phyloP scores from a whole-genome alignment of 139 green algal species.

The Medakamo hakoo region DNA sequence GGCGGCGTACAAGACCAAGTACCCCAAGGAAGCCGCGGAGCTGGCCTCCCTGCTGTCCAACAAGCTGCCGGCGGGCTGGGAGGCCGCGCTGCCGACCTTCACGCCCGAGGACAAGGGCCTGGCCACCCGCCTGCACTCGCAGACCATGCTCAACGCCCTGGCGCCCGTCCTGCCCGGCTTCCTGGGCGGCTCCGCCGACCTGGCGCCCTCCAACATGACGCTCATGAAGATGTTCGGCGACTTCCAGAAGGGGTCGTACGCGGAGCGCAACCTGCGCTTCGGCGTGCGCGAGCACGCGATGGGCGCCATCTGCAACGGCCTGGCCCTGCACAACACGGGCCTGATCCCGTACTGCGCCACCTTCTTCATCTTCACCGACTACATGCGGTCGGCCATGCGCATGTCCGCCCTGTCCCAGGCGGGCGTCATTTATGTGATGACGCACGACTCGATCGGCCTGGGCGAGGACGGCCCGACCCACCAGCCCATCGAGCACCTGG shows the following conservation, averaged over 20 bases:
- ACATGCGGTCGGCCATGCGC: constrained; percentile 94
- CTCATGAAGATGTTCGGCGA: constrained; percentile 94
- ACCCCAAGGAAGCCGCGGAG: constrained; percentile 66
- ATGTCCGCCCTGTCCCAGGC: constrained; percentile 76
- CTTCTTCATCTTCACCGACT: constrained; percentile 99
- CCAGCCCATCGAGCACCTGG: constrained; percentile 96
- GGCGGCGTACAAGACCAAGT: constrained; percentile 47
- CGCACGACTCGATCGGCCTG: constrained; percentile 98
- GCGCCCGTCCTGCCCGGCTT: constrained; percentile 77
- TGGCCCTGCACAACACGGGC: constrained; percentile 73
- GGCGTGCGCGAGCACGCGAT: constrained; percentile 98
- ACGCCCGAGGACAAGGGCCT: constrained; percentile 85
- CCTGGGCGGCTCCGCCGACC: constrained; percentile 87
- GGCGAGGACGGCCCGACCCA: constrained; percentile 99
- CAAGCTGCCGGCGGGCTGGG: constrained; percentile 77
- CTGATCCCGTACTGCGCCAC: constrained; percentile 96
- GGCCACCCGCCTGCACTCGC: constrained; percentile 88
- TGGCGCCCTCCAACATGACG: constrained; percentile 98
- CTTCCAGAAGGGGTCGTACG: constrained; percentile 90
- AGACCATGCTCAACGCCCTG: constrained; percentile 94
- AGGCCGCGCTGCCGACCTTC: constrained; percentile 68
- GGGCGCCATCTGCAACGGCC: constrained; percentile 93
- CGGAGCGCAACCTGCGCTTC: constrained; percentile 93
- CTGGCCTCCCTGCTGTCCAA: constrained; percentile 50
- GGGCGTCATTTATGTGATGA: constrained; percentile 93